Percentiles rank a stretch among this genome's conserved stretches.
Evolutionary conservation across 1,284 basidiomycete species (phyloP).

Genomic region (Naganishia sp.): DNA sequence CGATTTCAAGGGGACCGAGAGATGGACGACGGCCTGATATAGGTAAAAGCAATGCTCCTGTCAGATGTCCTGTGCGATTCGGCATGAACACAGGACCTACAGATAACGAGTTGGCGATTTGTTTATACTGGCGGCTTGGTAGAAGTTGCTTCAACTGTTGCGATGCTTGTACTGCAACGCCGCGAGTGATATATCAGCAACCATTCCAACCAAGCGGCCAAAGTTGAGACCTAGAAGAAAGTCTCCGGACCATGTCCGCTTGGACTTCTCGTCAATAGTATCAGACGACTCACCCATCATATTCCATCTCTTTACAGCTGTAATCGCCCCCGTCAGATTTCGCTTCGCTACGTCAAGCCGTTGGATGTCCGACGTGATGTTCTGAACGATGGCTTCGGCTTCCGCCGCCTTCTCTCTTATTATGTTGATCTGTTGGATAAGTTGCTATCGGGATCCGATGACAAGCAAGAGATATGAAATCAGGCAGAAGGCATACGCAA

Average conservation of each 20-base stretch:
- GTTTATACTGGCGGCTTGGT: conserved; percentile 65
- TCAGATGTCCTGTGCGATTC: not conserved
- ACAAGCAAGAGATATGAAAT: not conserved
- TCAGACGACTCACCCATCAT: conserved; percentile 62
- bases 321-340: conserved; percentile 87
- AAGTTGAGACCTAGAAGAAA: too few species aligned
- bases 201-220: not conserved
- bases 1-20: conserved; percentile 73
- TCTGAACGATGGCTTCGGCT: conserved; percentile 90
- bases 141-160: conserved; percentile 21
- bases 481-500: not conserved
- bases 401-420: conserved; percentile 94
- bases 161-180: conserved; percentile 20
- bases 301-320: conserved; percentile 82
- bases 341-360: conserved; percentile 91
- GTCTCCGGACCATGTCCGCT: too few species aligned
- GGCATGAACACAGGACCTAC: conserved; percentile 55
- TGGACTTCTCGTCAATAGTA: too few species aligned
- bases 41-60: not conserved
- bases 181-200: too few species aligned
- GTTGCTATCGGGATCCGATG: conserved; percentile 63
- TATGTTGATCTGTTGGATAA: conserved; percentile 87
- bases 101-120: conserved; percentile 74
- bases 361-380: conserved; percentile 96
- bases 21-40: conserved; percentile 77